phyloP scores from a whole-genome alignment of 208 protist species.

The Acanthamoeba sp. region DNA sequence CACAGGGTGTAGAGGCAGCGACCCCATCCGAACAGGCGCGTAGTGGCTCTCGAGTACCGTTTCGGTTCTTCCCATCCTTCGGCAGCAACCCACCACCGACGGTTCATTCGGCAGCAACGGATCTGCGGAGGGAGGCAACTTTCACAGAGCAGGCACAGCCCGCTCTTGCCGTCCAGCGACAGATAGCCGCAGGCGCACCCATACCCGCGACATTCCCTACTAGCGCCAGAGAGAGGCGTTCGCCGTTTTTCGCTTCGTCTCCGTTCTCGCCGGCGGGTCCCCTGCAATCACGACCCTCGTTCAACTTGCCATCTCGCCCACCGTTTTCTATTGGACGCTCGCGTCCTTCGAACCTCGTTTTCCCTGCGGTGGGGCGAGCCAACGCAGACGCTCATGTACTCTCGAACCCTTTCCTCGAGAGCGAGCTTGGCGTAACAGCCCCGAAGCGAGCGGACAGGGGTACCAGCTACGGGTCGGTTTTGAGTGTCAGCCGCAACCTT shows the following conservation, averaged over 20 bases:
- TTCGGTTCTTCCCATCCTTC: constrained; percentile 56
- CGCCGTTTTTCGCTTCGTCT: neutral
- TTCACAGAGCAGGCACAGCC: neutral
- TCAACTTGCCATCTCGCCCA: neutral
- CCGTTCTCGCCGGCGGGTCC: neutral
- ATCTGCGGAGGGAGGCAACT: neutral
- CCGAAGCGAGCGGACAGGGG: neutral
- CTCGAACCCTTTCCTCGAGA: neutral
- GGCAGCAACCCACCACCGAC: neutral
- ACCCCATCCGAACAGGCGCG: neutral
- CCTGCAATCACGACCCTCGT: neutral
- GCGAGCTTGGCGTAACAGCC: neutral
- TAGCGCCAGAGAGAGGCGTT: neutral
- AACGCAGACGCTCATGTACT: neutral
- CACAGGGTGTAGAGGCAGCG: too few relatives aligned
- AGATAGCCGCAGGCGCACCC: too few relatives aligned
- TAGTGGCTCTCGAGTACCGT: neutral
- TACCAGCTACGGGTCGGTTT: too few relatives aligned
- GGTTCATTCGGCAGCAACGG: neutral
- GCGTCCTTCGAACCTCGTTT: neutral
- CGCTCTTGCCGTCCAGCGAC: neutral
- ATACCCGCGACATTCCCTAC: neutral
- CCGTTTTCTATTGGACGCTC: neutral
- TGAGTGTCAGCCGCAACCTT: too few relatives aligned
- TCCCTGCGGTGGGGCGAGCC: neutral